Evolutionary conservation across 805 yeast genomes (phyloP).

Genomic region (Kuraishia floccosa): DNA sequence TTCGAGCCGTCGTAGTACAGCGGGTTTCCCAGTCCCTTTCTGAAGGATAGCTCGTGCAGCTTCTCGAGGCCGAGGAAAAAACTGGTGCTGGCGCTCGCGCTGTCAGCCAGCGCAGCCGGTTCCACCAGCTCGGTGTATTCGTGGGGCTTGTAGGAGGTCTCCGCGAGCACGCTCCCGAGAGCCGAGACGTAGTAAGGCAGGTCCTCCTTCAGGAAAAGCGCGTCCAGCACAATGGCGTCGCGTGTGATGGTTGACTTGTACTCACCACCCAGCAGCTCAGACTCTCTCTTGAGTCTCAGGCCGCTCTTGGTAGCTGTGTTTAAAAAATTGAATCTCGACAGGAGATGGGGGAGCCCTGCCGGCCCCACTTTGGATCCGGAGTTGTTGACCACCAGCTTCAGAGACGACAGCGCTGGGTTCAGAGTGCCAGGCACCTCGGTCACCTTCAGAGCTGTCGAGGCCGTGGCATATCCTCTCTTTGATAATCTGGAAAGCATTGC

Average conservation of each 20-base stretch:
- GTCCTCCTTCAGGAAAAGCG: conserved; percentile 77
- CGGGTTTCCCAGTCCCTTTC: conserved; percentile 81
- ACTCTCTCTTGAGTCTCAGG: conserved; percentile 86
- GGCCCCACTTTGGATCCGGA: conserved; percentile 72
- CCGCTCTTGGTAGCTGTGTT: conserved; percentile 79
- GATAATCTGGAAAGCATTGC: too few relatives aligned
- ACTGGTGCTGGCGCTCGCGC: conserved; percentile 34
- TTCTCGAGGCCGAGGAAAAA: conserved; percentile 60
- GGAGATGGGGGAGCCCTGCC: conserved; percentile 79
- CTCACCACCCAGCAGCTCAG: conserved; percentile 86
- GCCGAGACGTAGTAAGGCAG: conserved; percentile 89
- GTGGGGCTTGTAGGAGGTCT: conserved; percentile 69
- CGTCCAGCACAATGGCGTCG: conserved; percentile 71
- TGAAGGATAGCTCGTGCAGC: conserved; percentile 72
- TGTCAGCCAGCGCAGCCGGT: conserved; percentile 66
- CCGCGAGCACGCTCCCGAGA: conserved; percentile 60
- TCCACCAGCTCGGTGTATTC: conserved; percentile 74
- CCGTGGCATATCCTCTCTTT: too few relatives aligned
- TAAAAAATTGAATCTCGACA: conserved; percentile 75
- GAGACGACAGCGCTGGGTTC: conserved; percentile 52
- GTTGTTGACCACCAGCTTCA: conserved; percentile 67
- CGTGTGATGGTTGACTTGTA: conserved; percentile 64
- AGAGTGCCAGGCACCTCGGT: too few relatives aligned
- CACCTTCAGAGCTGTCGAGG: too few relatives aligned
- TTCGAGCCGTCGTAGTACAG: conserved; percentile 59